Evolutionary conservation across 352 stramenopile genomes (phyloP).

Genomic region (Phytophthora rubi): DNA sequence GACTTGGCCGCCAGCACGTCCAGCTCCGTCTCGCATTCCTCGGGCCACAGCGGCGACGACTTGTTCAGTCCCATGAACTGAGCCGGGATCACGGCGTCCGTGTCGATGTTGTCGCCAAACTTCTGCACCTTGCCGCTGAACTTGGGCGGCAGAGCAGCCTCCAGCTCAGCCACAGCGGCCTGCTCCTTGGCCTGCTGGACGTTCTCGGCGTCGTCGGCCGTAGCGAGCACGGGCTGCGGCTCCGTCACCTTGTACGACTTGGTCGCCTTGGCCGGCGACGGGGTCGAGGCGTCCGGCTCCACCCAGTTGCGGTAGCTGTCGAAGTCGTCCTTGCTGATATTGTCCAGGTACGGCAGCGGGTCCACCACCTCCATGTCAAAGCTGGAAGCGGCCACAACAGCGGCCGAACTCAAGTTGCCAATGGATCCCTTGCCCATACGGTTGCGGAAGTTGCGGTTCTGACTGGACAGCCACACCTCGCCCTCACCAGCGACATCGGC

Average conservation of each 20-base stretch:
- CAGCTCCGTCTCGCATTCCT: conserved; percentile 80
- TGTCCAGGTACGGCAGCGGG: conserved; percentile 64
- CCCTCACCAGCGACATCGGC: conserved; percentile 74
- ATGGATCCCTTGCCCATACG: conserved; percentile 87
- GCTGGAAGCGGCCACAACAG: conserved; percentile 74
- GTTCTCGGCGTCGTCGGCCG: conserved; percentile 28
- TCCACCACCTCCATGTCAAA: conserved; percentile 83
- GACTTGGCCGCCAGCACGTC: conserved; percentile 82
- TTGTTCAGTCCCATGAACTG: conserved; percentile 88
- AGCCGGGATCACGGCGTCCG: conserved; percentile 79
- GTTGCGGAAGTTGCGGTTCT: conserved; percentile 90
- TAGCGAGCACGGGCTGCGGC: conserved; percentile 52
- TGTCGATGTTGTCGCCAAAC: conserved; percentile 86
- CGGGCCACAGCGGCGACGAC: conserved; percentile 77
- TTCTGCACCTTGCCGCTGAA: conserved; percentile 75
- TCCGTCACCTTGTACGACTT: conserved; percentile 52
- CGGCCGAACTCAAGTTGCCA: conserved; percentile 74
- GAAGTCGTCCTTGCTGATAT: conserved; percentile 78
- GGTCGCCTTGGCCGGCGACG: conserved; percentile 26
- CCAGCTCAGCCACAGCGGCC: conserved; percentile 57
- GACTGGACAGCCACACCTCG: conserved; percentile 83
- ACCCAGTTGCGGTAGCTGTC: conserved; percentile 84
- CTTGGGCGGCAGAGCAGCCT: conserved; percentile 56
- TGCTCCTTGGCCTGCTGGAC: conserved; percentile 62
- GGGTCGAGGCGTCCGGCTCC: conserved; percentile 36